Base-by-base conservation (phyloP, 371 early-diverging fungal species). In the Rhizopus arrhizus region DNA sequence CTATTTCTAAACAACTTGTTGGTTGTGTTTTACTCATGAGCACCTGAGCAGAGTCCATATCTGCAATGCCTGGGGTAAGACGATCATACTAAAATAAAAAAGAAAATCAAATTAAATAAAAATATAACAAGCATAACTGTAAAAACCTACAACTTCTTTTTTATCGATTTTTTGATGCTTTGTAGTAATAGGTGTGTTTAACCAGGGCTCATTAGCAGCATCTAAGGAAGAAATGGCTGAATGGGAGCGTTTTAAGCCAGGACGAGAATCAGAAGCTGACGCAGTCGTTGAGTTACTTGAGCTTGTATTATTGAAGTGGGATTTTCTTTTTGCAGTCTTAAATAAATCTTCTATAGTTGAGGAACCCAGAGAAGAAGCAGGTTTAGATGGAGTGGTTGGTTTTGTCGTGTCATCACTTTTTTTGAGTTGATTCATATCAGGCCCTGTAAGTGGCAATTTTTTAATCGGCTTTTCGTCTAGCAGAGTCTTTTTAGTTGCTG, bases 21-120 rank as follows among this genome's bases (percentile, higher is more conserved):
- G 56, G 49, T 35, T 78, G 75, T 28, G 73, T 56, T 22, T 75
- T 67, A 5, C 80, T 64, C 31, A 89, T 72, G 48, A 81, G 83
- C 64, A 83, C 89, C 64, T 90, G 92, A 6, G 86, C 75, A 6
- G 89, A 80, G 0, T 77, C 69, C 43, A 86, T 70, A 53, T 88
- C 81, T 75, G 84, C 88, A 11, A 85, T 77, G 5, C 78, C 81
- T 2, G 93, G 91, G 56, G 91, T 90, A 65, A 88, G 86, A 11
- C 93, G 84, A 68, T 92, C 91, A 76, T 82, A 88, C 85, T 91
- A 74, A 40, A 46, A 38, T 52, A 36, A 33, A 35, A 29, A 6
- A 40, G 15, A 33, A 34, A 12, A 8, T 46, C 22, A 35, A 36
- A 43, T 22, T 28, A 45, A 48, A 34, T 53, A 16, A n/a, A 61